These are phyloP conservation scores for Carex kokanica DNA, from an alignment of 176 grass and related monocot species.

Conservation along the genomic window DNA sequence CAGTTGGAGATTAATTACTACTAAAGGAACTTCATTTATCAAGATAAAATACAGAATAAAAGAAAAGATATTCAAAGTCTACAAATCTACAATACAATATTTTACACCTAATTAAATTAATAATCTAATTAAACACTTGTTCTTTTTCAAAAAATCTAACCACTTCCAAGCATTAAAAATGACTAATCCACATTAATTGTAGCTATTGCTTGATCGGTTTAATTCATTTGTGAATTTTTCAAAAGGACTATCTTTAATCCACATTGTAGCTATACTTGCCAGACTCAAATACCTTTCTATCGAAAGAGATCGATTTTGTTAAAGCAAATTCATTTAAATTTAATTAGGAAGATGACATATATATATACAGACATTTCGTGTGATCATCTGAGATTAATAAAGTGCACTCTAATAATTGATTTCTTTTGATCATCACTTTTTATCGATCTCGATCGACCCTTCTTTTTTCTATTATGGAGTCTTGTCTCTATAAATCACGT, in stretches of 20 bases:
- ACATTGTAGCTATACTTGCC: too few relatives aligned
- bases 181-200: not conserved
- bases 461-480: slow-evolving; percentile 31
- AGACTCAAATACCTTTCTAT: too few relatives aligned
- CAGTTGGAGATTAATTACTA: too few relatives aligned
- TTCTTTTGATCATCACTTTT: slow-evolving; percentile 4
- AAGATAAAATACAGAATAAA: not conserved
- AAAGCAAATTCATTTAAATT: too few relatives aligned
- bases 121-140: too few relatives aligned
- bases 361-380: too few relatives aligned
- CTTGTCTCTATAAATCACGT: slow-evolving; percentile 15
- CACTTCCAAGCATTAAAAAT: not conserved
- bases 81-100: too few relatives aligned
- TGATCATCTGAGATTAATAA: not conserved
- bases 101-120: not conserved
- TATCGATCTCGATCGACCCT: slow-evolving; percentile 20
- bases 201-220: not conserved
- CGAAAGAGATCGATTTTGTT: too few relatives aligned
- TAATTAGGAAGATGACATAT: too few relatives aligned
- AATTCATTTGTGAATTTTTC: not conserved
- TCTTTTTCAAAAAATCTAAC: not conserved
- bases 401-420: not conserved
- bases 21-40: too few relatives aligned
- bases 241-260: not conserved
- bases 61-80: not conserved